Evolutionary conservation across 23 red algal species (phyloP).

Genomic region (Gracilaria domingensis): DNA sequence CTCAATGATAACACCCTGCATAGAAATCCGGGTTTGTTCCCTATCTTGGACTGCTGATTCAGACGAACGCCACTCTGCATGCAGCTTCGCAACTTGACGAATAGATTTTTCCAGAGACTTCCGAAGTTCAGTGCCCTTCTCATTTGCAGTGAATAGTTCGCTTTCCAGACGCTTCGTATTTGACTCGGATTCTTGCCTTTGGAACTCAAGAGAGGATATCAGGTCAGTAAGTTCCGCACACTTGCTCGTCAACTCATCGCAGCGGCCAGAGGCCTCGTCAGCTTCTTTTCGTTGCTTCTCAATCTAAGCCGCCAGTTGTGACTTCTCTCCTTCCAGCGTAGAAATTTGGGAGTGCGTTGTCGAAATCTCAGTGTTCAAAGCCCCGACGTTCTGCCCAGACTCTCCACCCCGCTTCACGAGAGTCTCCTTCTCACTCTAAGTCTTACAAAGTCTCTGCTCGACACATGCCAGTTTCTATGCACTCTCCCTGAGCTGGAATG

Average conservation of each 20-base stretch:
- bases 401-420: not conserved
- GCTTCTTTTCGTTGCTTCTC: not conserved
- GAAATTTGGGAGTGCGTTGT: not conserved
- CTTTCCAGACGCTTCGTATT: conserved; percentile 1
- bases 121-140: conserved; percentile 14
- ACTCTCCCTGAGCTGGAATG: conserved; percentile 17
- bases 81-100: conserved; percentile 10
- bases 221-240: conserved; percentile 7
- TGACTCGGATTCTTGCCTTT: not conserved
- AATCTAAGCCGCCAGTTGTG: not conserved
- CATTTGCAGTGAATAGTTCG: conserved; percentile 4
- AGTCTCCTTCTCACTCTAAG: not conserved
- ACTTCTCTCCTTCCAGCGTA: not conserved
- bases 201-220: conserved; percentile 17
- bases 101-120: conserved; percentile 5
- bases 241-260: conserved; percentile 14
- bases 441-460: not conserved
- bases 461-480: not conserved
- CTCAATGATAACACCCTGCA: conserved; percentile 20
- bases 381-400: not conserved
- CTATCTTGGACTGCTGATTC: not conserved
- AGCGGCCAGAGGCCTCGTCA: not conserved
- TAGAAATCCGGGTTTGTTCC: not conserved
- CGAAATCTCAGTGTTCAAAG: not conserved
- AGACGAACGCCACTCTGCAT: not conserved